Conservation (phyloP, 2,329 filamentous ascomycete genomes). For the Fusarium sp. region DNA sequence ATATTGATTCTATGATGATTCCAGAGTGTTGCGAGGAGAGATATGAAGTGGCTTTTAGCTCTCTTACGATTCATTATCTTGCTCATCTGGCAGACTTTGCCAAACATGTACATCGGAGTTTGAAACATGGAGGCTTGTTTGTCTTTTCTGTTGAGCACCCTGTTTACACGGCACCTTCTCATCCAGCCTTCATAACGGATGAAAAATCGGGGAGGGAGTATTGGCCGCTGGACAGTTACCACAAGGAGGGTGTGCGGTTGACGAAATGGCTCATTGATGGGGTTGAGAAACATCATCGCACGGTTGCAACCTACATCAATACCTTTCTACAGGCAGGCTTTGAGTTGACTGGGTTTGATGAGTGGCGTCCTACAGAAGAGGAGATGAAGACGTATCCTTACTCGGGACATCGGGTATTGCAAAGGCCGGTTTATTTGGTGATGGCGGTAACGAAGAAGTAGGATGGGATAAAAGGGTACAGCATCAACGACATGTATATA, state of each 20-base stretch:
- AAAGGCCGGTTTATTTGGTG: neutral
- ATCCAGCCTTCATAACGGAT: neutral
- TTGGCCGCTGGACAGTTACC: neutral
- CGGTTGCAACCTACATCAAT: neutral
- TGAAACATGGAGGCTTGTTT: neutral
- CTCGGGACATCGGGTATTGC: neutral
- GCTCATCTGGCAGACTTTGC: neutral
- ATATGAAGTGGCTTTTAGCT: neutral
- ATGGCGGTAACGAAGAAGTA: neutral
- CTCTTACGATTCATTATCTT: neutral
- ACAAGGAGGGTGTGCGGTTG: neutral
- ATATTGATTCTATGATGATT: neutral
- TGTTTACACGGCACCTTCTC: neutral
- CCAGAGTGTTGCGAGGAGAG: neutral
- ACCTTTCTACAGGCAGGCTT: neutral
- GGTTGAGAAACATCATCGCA: neutral
- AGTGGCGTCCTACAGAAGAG: neutral
- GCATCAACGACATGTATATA: neutral
- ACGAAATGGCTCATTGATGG: neutral
- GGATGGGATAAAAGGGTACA: neutral
- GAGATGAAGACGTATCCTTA: neutral
- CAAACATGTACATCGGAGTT: neutral
- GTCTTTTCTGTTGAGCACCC: neutral
- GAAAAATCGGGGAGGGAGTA: neutral
- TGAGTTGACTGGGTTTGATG: neutral